Percentiles rank a stretch among this genome's conserved stretches.
These are phyloP conservation scores for Citrus australasica DNA, from an alignment of 345 rosid genomes.

Conservation along the genomic window DNA sequence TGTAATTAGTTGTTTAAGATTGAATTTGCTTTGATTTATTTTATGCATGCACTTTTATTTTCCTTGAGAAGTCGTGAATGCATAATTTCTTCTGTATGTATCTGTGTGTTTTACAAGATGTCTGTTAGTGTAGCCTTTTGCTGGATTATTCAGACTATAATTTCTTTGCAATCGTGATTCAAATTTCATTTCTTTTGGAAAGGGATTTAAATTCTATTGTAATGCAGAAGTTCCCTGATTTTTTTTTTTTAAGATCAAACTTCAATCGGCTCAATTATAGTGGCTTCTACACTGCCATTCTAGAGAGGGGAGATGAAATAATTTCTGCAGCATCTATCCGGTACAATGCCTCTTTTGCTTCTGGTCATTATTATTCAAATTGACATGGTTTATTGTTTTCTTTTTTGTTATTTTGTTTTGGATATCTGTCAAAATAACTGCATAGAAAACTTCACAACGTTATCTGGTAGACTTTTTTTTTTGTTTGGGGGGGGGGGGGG, in stretches of 20 bases:
- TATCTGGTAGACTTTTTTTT: neutral
- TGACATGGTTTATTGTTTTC: neutral
- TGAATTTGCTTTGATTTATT: too few relatives aligned
- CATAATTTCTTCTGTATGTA: neutral
- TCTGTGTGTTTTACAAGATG: neutral
- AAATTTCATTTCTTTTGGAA: neutral
- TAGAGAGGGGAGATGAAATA: conserved; percentile 92
- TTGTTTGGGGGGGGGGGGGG: too few relatives aligned
- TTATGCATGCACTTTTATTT: too few relatives aligned
- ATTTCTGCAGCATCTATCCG: conserved; percentile 81
- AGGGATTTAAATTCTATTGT: neutral
- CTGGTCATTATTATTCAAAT: conserved; percentile 2
- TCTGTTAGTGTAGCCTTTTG: neutral
- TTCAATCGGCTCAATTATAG: conserved; percentile 69
- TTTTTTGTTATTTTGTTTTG: neutral
- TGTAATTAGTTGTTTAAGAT: too few relatives aligned
- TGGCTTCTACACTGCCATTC: conserved; percentile 73
- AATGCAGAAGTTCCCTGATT: neutral
- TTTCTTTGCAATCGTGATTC: neutral
- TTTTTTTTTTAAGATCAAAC: conserved; percentile 52
- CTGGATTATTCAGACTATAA: neutral
- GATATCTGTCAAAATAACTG: neutral
- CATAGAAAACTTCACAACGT: neutral
- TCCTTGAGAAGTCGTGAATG: neutral
- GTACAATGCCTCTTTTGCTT: conserved; percentile 30